These are phyloP conservation scores for Solanum hybrid DNA, from an alignment of 305 asterid genomes.

Conservation along the genomic window DNA sequence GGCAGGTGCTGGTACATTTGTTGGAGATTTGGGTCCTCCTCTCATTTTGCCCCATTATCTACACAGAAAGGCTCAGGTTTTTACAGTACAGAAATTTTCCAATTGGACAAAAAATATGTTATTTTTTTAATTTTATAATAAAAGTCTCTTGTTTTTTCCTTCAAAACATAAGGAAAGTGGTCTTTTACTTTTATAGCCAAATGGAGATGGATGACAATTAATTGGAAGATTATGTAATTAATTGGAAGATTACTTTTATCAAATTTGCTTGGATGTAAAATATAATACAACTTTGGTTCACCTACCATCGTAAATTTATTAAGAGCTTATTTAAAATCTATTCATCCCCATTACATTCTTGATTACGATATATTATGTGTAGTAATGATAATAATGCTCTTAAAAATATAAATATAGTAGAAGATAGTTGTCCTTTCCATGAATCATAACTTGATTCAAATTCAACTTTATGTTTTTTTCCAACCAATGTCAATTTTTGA, in stretches of 20 bases:
- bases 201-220: neutral
- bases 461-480: neutral
- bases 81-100: neutral
- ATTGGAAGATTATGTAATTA: neutral
- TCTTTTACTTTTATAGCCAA: neutral
- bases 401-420: neutral
- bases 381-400: neutral
- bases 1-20: neutral
- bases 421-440: neutral
- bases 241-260: neutral
- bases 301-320: neutral
- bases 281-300: neutral
- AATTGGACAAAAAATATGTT: neutral
- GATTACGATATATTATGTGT: neutral
- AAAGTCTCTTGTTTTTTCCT: neutral
- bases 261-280: neutral
- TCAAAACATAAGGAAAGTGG: neutral
- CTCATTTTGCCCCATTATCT: neutral
- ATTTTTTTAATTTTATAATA: neutral
- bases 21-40: slow-evolving; percentile 2
- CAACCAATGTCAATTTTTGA: neutral
- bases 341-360: neutral
- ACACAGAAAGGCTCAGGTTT: neutral
- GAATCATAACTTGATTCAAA: neutral
- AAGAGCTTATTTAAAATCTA: neutral